phyloP scores from a whole-genome alignment of 2,329 filamentous ascomycete species.

The Aotearoamyces nothofagi region DNA sequence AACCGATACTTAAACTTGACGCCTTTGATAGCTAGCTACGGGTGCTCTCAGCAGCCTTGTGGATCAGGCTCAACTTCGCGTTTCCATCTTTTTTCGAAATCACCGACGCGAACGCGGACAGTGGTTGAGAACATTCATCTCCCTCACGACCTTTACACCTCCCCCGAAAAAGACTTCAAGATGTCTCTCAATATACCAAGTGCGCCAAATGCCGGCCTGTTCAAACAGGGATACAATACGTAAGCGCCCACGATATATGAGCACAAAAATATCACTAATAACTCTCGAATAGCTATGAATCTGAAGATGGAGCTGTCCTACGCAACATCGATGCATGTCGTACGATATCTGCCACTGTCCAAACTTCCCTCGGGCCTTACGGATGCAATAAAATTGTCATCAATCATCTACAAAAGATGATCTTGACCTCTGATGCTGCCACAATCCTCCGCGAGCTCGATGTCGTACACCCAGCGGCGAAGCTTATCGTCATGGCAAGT shows the following conservation, averaged over 20 bases:
- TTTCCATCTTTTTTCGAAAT: no score
- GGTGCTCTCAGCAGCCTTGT: no score
- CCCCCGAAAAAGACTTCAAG: conserved; percentile 4
- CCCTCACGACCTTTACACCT: no score
- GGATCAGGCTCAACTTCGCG: no score
- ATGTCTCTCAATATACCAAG: conserved; percentile 97
- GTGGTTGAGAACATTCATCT: no score
- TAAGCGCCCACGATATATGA: no score
- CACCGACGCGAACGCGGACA: no score
- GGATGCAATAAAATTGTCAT: conserved; percentile 99
- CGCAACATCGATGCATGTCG: conserved; percentile 98
- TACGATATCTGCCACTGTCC: conserved; percentile 87
- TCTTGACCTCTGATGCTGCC: conserved; percentile 91
- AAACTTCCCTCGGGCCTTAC: conserved; percentile 92
- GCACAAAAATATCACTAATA: conserved; percentile 3
- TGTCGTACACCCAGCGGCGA: conserved; percentile 94
- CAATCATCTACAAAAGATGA: conserved; percentile 99
- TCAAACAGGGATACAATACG: conserved; percentile 94
- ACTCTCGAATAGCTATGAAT: conserved; percentile 61
- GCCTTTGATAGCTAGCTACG: no score
- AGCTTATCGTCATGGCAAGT: conserved; percentile 94
- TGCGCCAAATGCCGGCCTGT: conserved; percentile 80
- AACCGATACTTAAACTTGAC: no score
- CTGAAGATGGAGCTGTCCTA: conserved; percentile 95
- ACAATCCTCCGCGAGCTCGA: conserved; percentile 96